Conservation (phyloP, 2,329 filamentous ascomycete species). For the Claviceps spartinae region DNA sequence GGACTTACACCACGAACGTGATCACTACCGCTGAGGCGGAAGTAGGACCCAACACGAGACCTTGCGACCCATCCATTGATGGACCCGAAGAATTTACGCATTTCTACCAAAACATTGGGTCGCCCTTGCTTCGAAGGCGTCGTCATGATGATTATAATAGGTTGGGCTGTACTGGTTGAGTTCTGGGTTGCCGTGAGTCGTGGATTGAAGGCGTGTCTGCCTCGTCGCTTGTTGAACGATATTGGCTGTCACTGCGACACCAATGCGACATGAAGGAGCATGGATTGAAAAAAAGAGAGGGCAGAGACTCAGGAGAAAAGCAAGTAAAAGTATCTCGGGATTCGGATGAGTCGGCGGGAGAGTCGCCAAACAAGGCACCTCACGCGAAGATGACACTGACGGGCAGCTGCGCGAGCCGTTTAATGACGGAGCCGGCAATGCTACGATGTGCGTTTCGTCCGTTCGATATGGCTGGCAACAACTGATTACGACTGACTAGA, state of each 20-base stretch:
- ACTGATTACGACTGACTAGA: not conserved
- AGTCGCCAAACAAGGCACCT: not conserved
- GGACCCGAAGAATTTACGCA: constrained; percentile 45
- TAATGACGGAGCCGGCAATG: not conserved
- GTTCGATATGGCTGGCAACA: not conserved
- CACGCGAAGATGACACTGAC: not conserved
- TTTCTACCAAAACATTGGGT: constrained; percentile 6
- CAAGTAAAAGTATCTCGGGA: not conserved
- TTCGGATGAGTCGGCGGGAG: not conserved
- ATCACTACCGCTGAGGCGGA: constrained; percentile 3
- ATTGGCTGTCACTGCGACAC: not conserved
- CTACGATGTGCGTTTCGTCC: too few relatives aligned
- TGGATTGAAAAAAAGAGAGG: not conserved
- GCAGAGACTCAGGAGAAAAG: not conserved
- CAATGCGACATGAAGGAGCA: not conserved
- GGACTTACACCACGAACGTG: constrained; percentile 1
- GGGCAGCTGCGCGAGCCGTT: not conserved
- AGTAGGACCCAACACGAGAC: constrained; percentile 4
- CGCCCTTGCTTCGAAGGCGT: constrained; percentile 2
- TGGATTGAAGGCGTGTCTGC: not conserved
- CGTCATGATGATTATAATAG: not conserved
- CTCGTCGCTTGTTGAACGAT: not conserved
- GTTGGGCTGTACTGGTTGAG: not conserved
- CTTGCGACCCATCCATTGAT: constrained; percentile 2
- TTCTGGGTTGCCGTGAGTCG: not conserved